These are phyloP conservation scores for Aspergillus phoenicis DNA, from an alignment of 2,329 filamentous ascomycete genomes.

Conservation along the genomic window DNA sequence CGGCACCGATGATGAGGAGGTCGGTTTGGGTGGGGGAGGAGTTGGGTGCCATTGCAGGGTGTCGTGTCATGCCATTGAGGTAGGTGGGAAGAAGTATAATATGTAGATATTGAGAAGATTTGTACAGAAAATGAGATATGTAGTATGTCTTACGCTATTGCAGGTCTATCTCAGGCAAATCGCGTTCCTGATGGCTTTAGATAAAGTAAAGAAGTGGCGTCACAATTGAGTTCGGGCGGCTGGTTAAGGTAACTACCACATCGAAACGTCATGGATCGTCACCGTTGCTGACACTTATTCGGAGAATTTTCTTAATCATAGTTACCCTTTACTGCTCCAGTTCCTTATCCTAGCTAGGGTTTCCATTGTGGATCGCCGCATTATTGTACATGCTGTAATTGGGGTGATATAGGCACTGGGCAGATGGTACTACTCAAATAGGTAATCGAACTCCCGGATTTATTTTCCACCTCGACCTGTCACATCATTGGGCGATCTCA, in stretches of 20 bases:
- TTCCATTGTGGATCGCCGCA: too few species aligned
- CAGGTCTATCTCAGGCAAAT: too few species aligned
- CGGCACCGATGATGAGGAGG: conserved; percentile 4
- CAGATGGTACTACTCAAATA: too few species aligned
- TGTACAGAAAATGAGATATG: neutral
- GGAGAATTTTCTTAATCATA: neutral
- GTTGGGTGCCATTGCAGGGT: neutral
- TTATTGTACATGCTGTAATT: too few species aligned
- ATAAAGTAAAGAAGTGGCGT: neutral
- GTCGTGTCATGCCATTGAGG: neutral
- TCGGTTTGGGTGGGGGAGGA: neutral
- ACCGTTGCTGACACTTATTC: neutral
- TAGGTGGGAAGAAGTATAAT: neutral
- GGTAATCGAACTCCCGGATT: too few species aligned
- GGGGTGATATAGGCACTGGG: too few species aligned
- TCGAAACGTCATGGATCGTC: neutral
- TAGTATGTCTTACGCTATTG: neutral
- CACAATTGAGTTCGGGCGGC: neutral
- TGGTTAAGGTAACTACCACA: neutral
- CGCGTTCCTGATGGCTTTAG: neutral
- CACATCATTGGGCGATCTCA: too few species aligned
- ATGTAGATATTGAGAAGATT: neutral
- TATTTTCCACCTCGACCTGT: too few species aligned
- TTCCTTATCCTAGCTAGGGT: too few species aligned
- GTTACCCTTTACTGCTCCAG: neutral